Evolutionary conservation across 2,329 filamentous ascomycete genomes (phyloP), one percentile per base, ranked within the genome.

Genomic region (Penicillium paneum): DNA sequence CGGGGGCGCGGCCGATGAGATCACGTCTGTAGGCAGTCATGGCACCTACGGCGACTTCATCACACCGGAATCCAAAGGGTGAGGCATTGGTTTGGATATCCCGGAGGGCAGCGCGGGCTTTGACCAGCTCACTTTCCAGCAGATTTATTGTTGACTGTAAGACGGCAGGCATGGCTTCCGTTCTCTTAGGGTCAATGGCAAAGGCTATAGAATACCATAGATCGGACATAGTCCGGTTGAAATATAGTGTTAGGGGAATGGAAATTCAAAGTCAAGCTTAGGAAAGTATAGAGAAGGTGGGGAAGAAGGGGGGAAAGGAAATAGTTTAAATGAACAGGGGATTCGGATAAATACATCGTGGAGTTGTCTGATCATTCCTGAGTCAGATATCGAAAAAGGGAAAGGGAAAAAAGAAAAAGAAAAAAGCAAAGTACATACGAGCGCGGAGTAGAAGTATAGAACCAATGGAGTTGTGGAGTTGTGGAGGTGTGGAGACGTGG

Each of bases 111-210:
- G 71, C 70, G 39, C 71, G 71, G 34, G 73, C 74, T 55, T 73
- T 75, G 54, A 67, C 67, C 39, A 76, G 65, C 61, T 76, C 74
- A 4, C 69, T 68, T 56, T 76, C 73, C 19, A 76, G 58, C 1
- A 76, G 67, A 40, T 72, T 64, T 40, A 76, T 75, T 13, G 74
- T 75, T 2, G 73, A 74, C 59, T 75, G 71, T 31, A 76, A 64
- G 38, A 72, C 67, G 17, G 67, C 68, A 26, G 74, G 70, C 74
- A 76, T 76, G 53, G 66, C 61, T 63, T 67, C 70, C 56, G 60
- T 61, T 55, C 67, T 65, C 47, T 62, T 57, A n/a, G 72, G 70
- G 55, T 73, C 67, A 64, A 73, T 72, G 47, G 70, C 64, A 56
- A 67, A 69, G 56, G 70, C 64, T 57, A 72, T 57, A 52, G 70